phyloP scores from a whole-genome alignment of 257 asterid species.

The Lycium barbarum region DNA sequence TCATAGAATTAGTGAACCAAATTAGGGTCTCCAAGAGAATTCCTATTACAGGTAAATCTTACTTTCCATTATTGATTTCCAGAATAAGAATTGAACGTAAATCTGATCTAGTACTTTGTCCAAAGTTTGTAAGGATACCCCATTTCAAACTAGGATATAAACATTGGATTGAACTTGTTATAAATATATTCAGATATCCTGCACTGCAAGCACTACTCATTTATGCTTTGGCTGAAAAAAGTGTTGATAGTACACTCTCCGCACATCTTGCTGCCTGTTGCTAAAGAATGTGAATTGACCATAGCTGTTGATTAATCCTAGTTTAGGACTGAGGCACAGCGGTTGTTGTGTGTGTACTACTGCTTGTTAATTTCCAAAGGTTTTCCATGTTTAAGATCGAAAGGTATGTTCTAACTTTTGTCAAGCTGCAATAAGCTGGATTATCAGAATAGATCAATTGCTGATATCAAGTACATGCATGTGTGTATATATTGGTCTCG shows the following conservation, averaged over 20 bases:
- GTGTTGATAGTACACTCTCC: background rate
- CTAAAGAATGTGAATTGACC: background rate
- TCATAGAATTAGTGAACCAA: background rate
- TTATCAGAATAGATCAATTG: constrained; percentile 13
- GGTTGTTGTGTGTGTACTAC: background rate
- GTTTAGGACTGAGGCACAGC: background rate
- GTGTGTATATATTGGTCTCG: background rate
- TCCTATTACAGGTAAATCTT: constrained; percentile 6
- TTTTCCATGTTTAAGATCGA: background rate
- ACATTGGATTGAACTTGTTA: background rate
- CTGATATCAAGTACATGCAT: constrained; percentile 6
- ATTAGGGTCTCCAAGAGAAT: background rate
- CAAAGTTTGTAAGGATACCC: background rate
- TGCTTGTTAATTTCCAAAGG: constrained; percentile 11
- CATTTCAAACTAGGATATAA: background rate
- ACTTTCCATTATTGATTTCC: background rate
- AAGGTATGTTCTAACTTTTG: background rate
- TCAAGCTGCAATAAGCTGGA: background rate
- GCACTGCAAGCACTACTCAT: background rate
- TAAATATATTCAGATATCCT: background rate
- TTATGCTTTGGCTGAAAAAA: background rate
- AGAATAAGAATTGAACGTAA: constrained; percentile 4
- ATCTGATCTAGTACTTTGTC: background rate
- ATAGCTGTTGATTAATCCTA: background rate
- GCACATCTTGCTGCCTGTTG: background rate